phyloP scores from a whole-genome alignment of 306 rosid genomes.

The Lathyrus oleraceus region DNA sequence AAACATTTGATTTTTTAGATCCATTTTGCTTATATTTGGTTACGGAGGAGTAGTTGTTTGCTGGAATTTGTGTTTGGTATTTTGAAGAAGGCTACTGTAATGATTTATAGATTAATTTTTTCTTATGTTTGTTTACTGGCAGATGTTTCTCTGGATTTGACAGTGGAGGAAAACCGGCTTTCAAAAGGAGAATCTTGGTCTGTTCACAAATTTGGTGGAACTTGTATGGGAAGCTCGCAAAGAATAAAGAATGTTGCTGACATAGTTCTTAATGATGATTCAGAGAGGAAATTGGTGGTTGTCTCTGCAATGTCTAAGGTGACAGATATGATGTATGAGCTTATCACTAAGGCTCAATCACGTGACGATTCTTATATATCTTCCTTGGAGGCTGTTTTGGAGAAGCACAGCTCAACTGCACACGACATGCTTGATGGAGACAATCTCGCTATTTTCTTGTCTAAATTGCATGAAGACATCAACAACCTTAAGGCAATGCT shows the following conservation, averaged over 20 bases:
- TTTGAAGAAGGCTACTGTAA: background rate
- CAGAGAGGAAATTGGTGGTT: slow-evolving; percentile 81
- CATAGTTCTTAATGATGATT: slow-evolving; percentile 67
- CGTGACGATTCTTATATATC: slow-evolving; percentile 79
- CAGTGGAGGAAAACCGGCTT: slow-evolving; percentile 57
- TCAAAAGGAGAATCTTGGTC: slow-evolving; percentile 84
- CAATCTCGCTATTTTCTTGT: slow-evolving; percentile 67
- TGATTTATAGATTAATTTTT: background rate
- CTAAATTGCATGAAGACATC: slow-evolving; percentile 68
- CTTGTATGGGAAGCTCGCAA: slow-evolving; percentile 83
- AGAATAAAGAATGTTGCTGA: slow-evolving; percentile 84
- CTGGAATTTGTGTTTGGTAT: slow-evolving; percentile 7
- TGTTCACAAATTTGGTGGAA: slow-evolving; percentile 98
- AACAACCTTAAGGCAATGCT: slow-evolving; percentile 92
- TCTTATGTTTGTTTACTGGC: slow-evolving; percentile 20
- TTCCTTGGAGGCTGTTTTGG: slow-evolving; percentile 76
- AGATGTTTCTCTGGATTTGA: slow-evolving; percentile 48
- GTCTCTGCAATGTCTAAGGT: slow-evolving; percentile 99
- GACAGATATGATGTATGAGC: slow-evolving; percentile 97
- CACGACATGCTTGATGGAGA: slow-evolving; percentile 82
- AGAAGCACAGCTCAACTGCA: slow-evolving; percentile 81
- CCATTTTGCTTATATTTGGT: too few species aligned
- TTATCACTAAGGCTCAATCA: slow-evolving; percentile 83
- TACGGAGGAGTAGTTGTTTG: background rate
- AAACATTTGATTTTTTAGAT: too few species aligned